Conservation (phyloP, 352 stramenopile genomes). For the Pythium aquatile region DNA sequence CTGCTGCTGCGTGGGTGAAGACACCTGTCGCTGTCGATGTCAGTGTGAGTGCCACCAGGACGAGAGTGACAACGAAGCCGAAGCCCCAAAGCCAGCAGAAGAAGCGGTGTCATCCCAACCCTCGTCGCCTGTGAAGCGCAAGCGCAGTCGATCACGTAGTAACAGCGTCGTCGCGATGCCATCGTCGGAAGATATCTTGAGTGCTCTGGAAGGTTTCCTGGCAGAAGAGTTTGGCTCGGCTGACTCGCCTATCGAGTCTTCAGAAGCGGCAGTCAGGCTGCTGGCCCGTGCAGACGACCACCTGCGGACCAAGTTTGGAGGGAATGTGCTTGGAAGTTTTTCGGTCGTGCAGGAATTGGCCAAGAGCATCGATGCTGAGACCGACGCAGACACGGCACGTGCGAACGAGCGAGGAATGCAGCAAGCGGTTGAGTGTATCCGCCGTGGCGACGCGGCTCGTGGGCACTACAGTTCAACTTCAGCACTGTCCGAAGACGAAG, state of each 20-base stretch:
- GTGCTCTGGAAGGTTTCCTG: conserved; percentile 12
- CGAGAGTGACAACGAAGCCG: conserved; percentile 53
- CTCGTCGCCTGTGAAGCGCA: conserved; percentile 12
- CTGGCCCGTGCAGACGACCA: conserved; percentile 20
- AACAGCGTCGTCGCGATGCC: conserved; percentile 13
- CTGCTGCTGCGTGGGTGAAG: conserved; percentile 42
- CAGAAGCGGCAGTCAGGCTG: conserved; percentile 6
- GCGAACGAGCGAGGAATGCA: neutral
- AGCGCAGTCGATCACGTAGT: conserved; percentile 19
- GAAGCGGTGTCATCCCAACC: neutral
- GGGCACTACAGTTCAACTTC: neutral
- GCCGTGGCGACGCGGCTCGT: neutral
- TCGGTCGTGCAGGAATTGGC: conserved; percentile 20
- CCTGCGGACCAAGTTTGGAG: conserved; percentile 14
- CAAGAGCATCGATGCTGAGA: conserved; percentile 8
- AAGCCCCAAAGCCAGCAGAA: conserved; percentile 9
- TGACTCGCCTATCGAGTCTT: neutral
- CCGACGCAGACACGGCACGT: neutral
- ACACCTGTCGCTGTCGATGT: conserved; percentile 41
- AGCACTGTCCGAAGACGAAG: conserved; percentile 8
- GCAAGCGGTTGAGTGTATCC: conserved; percentile 9
- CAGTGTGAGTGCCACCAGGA: conserved; percentile 76
- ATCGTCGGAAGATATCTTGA: conserved; percentile 6
- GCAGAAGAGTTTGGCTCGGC: neutral
- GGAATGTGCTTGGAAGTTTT: conserved; percentile 7